These are phyloP conservation scores for Mycosphaerella arachidis DNA, from an alignment of 2,329 filamentous ascomycete genomes.

Conservation along the genomic window DNA sequence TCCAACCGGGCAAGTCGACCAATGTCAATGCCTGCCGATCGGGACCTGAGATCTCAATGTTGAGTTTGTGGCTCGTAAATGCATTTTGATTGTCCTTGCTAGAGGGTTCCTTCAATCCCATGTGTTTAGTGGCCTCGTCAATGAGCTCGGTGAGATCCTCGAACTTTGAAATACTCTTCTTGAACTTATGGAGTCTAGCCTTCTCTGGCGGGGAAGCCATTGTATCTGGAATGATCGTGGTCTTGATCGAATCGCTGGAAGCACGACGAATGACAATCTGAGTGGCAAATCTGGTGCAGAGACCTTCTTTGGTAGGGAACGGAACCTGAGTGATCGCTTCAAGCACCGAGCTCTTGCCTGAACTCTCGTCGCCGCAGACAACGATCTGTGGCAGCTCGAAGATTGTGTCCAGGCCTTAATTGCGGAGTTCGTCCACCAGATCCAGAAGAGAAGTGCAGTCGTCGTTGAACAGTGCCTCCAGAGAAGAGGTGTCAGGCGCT, in stretches of 20 bases:
- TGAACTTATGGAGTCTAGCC: slow-evolving; percentile 31
- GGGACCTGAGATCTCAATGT: slow-evolving; percentile 46
- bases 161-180: slow-evolving; percentile 32
- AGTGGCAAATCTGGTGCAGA: slow-evolving; percentile 60
- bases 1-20: slow-evolving; percentile 38
- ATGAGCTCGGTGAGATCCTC: slow-evolving; percentile 48
- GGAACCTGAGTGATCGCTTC: slow-evolving; percentile 60
- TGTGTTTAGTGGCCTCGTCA: slow-evolving; percentile 46
- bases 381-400: slow-evolving; percentile 37
- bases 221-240: slow-evolving; percentile 29
- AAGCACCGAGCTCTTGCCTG: slow-evolving; percentile 61
- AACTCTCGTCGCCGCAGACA: slow-evolving; percentile 57
- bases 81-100: slow-evolving; percentile 2
- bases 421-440: slow-evolving; percentile 50
- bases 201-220: slow-evolving; percentile 23
- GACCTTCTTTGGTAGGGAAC: slow-evolving; percentile 52
- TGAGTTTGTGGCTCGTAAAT: slow-evolving; percentile 47
- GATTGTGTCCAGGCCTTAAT: slow-evolving; percentile 40
- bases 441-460: slow-evolving; percentile 41
- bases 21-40: slow-evolving; percentile 35
- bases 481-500: background rate
- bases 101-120: slow-evolving; percentile 42
- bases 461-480: background rate
- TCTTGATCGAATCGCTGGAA: slow-evolving; percentile 12
- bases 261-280: slow-evolving; percentile 52